phyloP scores from a whole-genome alignment of 805 yeast genomes.

The Cyberlindnera lachancei region DNA sequence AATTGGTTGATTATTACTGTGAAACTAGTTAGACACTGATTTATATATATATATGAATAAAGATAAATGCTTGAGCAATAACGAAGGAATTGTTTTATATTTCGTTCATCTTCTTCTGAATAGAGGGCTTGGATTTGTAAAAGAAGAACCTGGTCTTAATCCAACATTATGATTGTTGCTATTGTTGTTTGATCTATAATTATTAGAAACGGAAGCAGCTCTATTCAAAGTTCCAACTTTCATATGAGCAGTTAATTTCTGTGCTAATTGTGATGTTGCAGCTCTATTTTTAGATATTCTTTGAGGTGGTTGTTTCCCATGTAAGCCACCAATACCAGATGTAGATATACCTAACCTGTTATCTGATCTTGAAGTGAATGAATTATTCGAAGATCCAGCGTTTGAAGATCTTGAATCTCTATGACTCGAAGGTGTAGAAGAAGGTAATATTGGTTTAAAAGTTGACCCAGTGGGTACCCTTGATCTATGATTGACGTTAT shows the following conservation, averaged over 20 bases:
- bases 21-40: too few species aligned
- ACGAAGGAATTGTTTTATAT: too few species aligned
- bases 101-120: slow-evolving; percentile 10
- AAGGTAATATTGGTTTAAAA: slow-evolving; percentile 1
- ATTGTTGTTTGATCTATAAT: too few species aligned
- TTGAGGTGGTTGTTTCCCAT: too few species aligned
- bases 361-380: slow-evolving; percentile 12
- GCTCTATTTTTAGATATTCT: slow-evolving; percentile 13
- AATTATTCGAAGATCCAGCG: slow-evolving; percentile 8
- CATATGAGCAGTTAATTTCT: slow-evolving; percentile 19
- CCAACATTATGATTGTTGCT: too few species aligned
- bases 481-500: too few species aligned
- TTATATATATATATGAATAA: too few species aligned
- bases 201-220: too few species aligned
- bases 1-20: slow-evolving; percentile 39
- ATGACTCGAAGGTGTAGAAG: slow-evolving; percentile 5
- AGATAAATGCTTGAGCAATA: too few species aligned
- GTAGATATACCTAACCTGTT: too few species aligned
- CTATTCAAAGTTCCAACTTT: slow-evolving; percentile 13
- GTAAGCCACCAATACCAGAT: too few species aligned
- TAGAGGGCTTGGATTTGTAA: slow-evolving; percentile 5
- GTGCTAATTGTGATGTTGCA: slow-evolving; percentile 18
- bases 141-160: slow-evolving; percentile 16
- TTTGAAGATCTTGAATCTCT: slow-evolving; percentile 7
- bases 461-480: neutral